Evolutionary conservation across 2,329 filamentous ascomycete genomes (phyloP).

Genomic region (Basipetospora sp.): DNA sequence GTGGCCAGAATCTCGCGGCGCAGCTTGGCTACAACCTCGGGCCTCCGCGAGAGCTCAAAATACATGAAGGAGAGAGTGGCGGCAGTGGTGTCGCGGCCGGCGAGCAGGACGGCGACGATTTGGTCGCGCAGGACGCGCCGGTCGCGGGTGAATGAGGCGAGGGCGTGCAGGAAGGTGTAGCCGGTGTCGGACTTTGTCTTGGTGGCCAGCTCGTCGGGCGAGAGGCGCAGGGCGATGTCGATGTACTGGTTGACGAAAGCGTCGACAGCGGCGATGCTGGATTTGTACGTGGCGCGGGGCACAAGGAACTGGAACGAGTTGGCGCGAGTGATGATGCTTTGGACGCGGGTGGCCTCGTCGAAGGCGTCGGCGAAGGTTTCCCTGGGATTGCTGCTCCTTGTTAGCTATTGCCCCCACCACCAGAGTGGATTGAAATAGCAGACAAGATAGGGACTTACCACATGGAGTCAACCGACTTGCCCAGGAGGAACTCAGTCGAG

Average conservation of each 20-base stretch:
- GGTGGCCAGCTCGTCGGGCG: constrained; percentile 54
- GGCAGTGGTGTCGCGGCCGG: constrained; percentile 78
- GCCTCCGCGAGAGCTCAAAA: constrained; percentile 65
- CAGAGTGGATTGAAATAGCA: too few relatives aligned
- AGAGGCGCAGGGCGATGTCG: constrained; percentile 54
- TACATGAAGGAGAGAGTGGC: constrained; percentile 66
- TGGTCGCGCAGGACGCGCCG: constrained; percentile 66
- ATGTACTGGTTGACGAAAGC: constrained; percentile 66
- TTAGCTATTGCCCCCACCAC: too few relatives aligned
- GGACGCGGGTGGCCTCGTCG: constrained; percentile 60
- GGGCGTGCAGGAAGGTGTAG: constrained; percentile 76
- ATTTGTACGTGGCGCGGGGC: constrained; percentile 49
- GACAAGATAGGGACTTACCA: constrained; percentile 5
- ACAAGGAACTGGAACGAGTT: constrained; percentile 49
- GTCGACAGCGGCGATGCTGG: constrained; percentile 54
- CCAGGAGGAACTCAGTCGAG: constrained; percentile 62
- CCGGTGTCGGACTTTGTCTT: constrained; percentile 54
- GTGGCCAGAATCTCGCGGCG: constrained; percentile 55
- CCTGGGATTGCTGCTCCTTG: constrained; percentile 37
- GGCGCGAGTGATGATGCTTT: constrained; percentile 50
- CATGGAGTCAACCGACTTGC: constrained; percentile 4
- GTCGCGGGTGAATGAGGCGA: constrained; percentile 66
- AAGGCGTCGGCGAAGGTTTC: constrained; percentile 70
- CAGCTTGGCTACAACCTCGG: constrained; percentile 50
- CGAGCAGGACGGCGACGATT: constrained; percentile 66